Conservation (phyloP, 331 rosid genomes). For the Quercus phellos region DNA sequence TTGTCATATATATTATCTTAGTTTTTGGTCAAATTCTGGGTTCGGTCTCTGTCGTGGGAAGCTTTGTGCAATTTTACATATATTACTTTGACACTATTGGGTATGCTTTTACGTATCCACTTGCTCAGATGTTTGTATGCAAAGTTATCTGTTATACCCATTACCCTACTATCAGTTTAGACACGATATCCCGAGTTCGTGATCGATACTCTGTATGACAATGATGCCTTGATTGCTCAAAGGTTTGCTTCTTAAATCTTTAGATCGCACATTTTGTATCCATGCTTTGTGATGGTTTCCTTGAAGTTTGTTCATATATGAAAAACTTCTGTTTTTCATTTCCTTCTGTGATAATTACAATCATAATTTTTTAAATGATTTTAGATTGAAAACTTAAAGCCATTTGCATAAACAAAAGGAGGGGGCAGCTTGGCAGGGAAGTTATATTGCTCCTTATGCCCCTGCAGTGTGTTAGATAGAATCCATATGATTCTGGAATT, state of each 20-base stretch:
- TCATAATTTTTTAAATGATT: background rate
- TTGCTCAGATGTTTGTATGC: slow-evolving; percentile 85
- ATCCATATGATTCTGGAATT: background rate
- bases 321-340: background rate
- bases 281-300: background rate
- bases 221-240: slow-evolving; percentile 52
- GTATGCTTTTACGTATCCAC: slow-evolving; percentile 85
- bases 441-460: background rate
- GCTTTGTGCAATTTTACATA: slow-evolving; percentile 64
- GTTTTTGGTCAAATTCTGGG: slow-evolving; percentile 77
- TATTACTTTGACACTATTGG: slow-evolving; percentile 87
- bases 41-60: slow-evolving; percentile 76
- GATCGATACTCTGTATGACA: slow-evolving; percentile 69
- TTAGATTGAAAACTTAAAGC: background rate
- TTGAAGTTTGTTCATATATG: background rate
- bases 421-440: background rate
- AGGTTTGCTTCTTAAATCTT: slow-evolving; percentile 43
- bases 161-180: slow-evolving; percentile 86
- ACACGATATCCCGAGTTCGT: slow-evolving; percentile 89
- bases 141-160: slow-evolving; percentile 83
- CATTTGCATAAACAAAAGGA: background rate
- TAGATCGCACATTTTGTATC: background rate
- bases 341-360: background rate
- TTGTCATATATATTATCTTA: background rate
- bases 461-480: background rate